Evolutionary conservation across 2,329 filamentous ascomycete species (phyloP).

Genomic region (Ophiostoma angusticollis): DNA sequence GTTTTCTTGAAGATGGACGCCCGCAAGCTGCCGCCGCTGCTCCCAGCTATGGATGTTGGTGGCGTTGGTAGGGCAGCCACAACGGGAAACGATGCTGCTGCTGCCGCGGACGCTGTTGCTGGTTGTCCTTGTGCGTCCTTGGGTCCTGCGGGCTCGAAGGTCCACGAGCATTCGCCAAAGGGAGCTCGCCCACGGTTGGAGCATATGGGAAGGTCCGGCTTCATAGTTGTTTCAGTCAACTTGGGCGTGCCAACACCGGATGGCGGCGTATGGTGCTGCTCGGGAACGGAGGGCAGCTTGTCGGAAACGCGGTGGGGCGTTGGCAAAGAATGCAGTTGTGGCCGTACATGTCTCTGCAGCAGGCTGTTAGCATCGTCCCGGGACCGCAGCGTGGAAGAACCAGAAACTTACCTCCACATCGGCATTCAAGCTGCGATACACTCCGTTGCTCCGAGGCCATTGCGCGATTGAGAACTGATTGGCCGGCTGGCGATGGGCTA

Average conservation of each 20-base stretch:
- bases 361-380: not conserved
- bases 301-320: too few relatives aligned
- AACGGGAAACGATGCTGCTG: too few relatives aligned
- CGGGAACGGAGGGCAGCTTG: too few relatives aligned
- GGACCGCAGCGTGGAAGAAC: too few relatives aligned
- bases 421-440: slow-evolving; percentile 9
- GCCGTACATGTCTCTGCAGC: not conserved
- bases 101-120: not conserved
- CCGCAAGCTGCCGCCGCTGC: slow-evolving; percentile 10
- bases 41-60: not conserved
- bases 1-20: slow-evolving; percentile 12
- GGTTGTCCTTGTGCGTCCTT: slow-evolving; percentile 8
- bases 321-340: not conserved
- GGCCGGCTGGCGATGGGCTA: not conserved
- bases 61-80: too few relatives aligned
- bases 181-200: slow-evolving; percentile 9
- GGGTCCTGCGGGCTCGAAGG: not conserved
- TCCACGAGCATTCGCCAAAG: slow-evolving; percentile 10
- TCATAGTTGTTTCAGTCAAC: not conserved
- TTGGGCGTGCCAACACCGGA: slow-evolving; percentile 1
- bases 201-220: slow-evolving; percentile 6
- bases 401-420: not conserved
- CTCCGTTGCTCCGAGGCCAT: not conserved
- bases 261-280: not conserved
- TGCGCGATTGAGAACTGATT: slow-evolving; percentile 2